phyloP scores from a whole-genome alignment of 768 basidiomycete species.

The Lentinula raphanica region DNA sequence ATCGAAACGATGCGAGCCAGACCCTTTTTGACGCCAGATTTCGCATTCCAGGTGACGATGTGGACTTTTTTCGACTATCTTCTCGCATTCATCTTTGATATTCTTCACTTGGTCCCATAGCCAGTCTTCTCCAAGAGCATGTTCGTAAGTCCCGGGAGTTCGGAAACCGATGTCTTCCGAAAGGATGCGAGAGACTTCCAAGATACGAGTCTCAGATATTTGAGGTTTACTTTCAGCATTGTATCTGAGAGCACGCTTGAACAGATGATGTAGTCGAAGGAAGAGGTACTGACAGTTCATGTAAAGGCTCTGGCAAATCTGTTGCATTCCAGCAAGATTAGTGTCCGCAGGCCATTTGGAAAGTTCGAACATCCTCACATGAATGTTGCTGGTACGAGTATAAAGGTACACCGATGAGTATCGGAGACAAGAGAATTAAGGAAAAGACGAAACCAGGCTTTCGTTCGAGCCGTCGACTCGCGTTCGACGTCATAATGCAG shows the following conservation, averaged over 20 bases:
- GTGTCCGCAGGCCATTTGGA: no score
- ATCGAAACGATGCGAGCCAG: slow-evolving; percentile 86
- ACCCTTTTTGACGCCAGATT: slow-evolving; percentile 86
- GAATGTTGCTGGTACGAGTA: background rate
- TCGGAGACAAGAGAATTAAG: background rate
- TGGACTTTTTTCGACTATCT: slow-evolving; percentile 34
- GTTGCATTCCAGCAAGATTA: background rate
- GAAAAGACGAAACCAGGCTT: background rate
- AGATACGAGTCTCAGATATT: slow-evolving; percentile 66
- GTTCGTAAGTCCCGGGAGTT: slow-evolving; percentile 87
- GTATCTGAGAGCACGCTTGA: slow-evolving; percentile 19
- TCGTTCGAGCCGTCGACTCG: background rate
- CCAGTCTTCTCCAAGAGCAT: slow-evolving; percentile 81
- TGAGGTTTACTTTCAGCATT: slow-evolving; percentile 59
- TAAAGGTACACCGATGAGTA: slow-evolving; percentile 1
- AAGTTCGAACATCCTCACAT: background rate
- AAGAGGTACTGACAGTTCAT: background rate
- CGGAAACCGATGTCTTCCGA: slow-evolving; percentile 88
- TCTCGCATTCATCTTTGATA: slow-evolving; percentile 59
- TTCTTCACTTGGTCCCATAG: slow-evolving; percentile 63
- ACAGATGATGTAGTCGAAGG: background rate
- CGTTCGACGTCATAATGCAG: background rate
- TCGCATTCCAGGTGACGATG: slow-evolving; percentile 77
- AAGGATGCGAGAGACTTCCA: slow-evolving; percentile 56
- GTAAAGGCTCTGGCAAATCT: slow-evolving; percentile 4